Percentiles rank a stretch among this genome's conserved stretches.
Evolutionary conservation across 495 filamentous ascomycete genomes (phyloP).

Genomic region (Baudoinia panamericana): DNA sequence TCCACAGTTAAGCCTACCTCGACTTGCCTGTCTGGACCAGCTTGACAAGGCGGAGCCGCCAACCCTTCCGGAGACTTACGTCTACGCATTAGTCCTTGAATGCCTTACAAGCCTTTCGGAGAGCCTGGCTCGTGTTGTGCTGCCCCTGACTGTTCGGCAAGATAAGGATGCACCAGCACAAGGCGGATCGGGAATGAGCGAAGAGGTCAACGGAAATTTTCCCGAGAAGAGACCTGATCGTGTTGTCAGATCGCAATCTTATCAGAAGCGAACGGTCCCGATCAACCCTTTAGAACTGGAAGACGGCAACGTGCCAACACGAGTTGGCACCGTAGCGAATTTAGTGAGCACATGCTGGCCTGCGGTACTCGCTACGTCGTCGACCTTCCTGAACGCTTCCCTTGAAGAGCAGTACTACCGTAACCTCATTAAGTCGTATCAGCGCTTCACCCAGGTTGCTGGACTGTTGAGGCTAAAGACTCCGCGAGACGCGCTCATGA

Average conservation of each 20-base stretch:
- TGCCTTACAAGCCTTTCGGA: conserved; percentile 84
- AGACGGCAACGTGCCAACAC: conserved; percentile 52
- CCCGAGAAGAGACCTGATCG: neutral
- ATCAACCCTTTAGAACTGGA: conserved; percentile 67
- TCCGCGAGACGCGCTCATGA: conserved; percentile 86
- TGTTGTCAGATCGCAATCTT: conserved; percentile 27
- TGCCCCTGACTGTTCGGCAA: conserved; percentile 70
- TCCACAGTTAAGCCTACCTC: conserved; percentile 74
- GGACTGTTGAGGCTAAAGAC: conserved; percentile 73
- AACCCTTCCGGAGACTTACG: conserved; percentile 73
- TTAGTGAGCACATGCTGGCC: conserved; percentile 93
- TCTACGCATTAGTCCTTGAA: conserved; percentile 76
- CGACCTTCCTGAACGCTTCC: conserved; percentile 83
- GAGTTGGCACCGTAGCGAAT: conserved; percentile 60
- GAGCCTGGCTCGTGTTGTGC: conserved; percentile 78
- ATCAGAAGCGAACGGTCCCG: conserved; percentile 43
- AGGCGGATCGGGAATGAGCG: neutral
- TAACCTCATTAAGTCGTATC: conserved; percentile 80
- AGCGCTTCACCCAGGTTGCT: conserved; percentile 90
- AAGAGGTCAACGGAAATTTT: neutral
- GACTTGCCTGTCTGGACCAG: conserved; percentile 82
- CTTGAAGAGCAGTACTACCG: conserved; percentile 93
- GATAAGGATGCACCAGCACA: neutral
- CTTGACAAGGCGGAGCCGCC: conserved; percentile 86
- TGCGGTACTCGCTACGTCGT: conserved; percentile 82